phyloP scores from a whole-genome alignment of 176 grass and related monocot genomes.

The Themeda triandra region DNA sequence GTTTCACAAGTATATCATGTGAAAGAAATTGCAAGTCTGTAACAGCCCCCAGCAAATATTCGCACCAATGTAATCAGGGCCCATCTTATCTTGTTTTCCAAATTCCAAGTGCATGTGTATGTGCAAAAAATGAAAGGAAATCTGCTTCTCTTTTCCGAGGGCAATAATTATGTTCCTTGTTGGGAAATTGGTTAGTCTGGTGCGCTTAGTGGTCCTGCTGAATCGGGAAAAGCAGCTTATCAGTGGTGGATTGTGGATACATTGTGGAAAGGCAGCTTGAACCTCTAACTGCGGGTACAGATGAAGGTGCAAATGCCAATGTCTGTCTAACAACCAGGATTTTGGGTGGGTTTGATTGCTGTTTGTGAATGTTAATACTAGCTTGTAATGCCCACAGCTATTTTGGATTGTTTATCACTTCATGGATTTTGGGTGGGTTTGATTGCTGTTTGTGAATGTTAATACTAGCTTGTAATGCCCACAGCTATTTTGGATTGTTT shows the following conservation, averaged over 20 bases:
- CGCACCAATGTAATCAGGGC: neutral
- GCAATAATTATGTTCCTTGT: neutral
- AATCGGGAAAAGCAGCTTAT: neutral
- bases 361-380: no score
- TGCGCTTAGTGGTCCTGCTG: neutral
- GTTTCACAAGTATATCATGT: neutral
- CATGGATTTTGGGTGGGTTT: no score
- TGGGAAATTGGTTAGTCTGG: neutral
- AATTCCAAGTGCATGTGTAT: neutral
- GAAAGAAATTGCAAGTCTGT: neutral
- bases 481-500: no score
- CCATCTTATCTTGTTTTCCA: neutral
- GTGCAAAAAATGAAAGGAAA: neutral
- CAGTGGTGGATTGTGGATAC: neutral
- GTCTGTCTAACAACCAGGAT: no score
- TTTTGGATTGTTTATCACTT: no score
- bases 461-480: no score
- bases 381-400: no score
- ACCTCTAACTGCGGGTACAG: no score
- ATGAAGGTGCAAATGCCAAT: no score
- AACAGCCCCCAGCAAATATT: neutral
- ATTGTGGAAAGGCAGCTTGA: no score
- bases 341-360: no score
- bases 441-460: no score
- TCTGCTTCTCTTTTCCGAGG: neutral